These are phyloP conservation scores for Solanum stenotomum DNA, from an alignment of 257 asterid species.

Conservation along the genomic window DNA sequence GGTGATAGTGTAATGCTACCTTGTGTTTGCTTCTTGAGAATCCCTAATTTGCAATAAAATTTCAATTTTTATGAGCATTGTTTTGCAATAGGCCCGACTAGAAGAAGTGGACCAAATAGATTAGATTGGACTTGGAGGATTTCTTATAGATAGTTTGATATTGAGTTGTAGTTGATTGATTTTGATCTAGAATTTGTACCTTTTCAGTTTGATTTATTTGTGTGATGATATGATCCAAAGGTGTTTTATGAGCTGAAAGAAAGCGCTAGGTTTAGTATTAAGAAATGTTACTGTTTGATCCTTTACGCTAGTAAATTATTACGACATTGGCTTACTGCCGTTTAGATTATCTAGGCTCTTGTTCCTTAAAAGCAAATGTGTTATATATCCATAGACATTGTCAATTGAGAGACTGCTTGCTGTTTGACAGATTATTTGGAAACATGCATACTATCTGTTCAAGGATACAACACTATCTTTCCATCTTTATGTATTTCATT, in stretches of 20 bases:
- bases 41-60: neutral
- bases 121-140: neutral
- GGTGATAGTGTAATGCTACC: neutral
- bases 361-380: neutral
- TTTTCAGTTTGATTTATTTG: neutral
- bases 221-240: neutral
- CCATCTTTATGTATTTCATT: neutral
- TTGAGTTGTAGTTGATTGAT: neutral
- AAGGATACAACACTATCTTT: neutral
- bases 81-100: neutral
- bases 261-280: neutral
- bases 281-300: neutral
- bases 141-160: neutral
- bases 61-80: neutral
- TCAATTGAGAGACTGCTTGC: neutral
- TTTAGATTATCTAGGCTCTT: neutral
- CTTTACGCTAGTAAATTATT: neutral
- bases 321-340: neutral
- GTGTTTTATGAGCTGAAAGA: neutral
- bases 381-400: neutral
- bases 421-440: neutral
- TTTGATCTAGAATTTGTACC: neutral
- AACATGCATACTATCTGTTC: neutral
- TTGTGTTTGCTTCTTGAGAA: neutral
- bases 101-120: neutral